Evolutionary conservation across 2,329 filamentous ascomycete genomes (phyloP), one percentile per base, ranked within the genome.

Genomic region (Hymenoscyphus linearis): DNA sequence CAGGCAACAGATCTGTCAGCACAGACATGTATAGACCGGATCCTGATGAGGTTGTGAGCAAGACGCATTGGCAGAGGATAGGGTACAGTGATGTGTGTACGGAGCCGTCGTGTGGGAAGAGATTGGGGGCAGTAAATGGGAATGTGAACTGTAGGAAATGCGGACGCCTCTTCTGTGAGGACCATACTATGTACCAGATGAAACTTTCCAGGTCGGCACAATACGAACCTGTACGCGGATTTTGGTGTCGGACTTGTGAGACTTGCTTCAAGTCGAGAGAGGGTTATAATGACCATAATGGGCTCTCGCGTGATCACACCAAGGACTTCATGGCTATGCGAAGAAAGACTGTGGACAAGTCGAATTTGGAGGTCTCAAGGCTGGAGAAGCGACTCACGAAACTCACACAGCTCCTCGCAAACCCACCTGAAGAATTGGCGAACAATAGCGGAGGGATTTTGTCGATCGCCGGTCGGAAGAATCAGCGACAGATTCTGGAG

Each of bases 171-270:
- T 99, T 98, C 73, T 99, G 95, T 75, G 95, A 98, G 72, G 90
- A 93, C 68, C 95, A 99, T 74, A 98, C 95, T 58, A 96, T 99
- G 93, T 99, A 98, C 72, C 93, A 99, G 78, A 98, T 98, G 90
- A 97, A 96, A 79, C 81, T 99, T 12, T 96, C 93, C 9, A 82
- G 93, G 59, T 89, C 92, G 34, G 95, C 95, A 3, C 84, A 87
- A 62, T 91, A 97, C 75, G 95, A 99, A 66, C 93, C 95, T 0
- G 85, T 95, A 1, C 81, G 93, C 64, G 95, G 95, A 7, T 84
- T 91, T 68, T 99, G 95, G 95, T 96, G 91, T 69, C 80, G 95
- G 57, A 93, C 98, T 1, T 99, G 95, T 73, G 95, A 99, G 78
- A 98, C 95, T n/a, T 99, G 95, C 76, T 99, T 95, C 78, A 98